These are phyloP conservation scores for Vaccinium macrocarpon DNA, from an alignment of 148 eudicot genomes.

Conservation along the genomic window DNA sequence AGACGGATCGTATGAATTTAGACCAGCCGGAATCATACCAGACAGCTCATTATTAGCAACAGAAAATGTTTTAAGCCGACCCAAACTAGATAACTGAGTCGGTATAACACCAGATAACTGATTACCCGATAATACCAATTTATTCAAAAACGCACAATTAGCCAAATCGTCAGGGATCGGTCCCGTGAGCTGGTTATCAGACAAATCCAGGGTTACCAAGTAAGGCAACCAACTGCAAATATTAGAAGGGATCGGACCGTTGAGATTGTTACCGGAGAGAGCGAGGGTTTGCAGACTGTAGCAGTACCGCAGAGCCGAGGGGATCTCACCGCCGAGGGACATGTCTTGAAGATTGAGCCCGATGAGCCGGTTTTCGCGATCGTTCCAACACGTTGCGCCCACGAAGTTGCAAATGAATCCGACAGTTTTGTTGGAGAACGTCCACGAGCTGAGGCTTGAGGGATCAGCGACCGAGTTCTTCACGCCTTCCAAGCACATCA, in stretches of 20 bases:
- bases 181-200: constrained; percentile 52
- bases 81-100: constrained; percentile 42
- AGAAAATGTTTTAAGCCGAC: constrained; percentile 51
- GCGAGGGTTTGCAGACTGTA: constrained; percentile 47
- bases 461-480: constrained; percentile 50
- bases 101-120: constrained; percentile 61
- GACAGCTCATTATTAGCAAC: constrained; percentile 47
- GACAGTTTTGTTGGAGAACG: constrained; percentile 43
- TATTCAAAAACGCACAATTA: constrained; percentile 62
- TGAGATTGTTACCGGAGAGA: constrained; percentile 54
- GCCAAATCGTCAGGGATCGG: constrained; percentile 49
- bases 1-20: constrained; percentile 21
- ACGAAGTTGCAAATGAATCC: constrained; percentile 51
- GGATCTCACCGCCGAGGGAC: constrained; percentile 45
- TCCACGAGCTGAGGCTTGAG: constrained; percentile 41
- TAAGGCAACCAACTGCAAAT: constrained; percentile 78
- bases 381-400: constrained; percentile 79
- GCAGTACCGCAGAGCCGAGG: constrained; percentile 47
- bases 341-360: constrained; percentile 41
- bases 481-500: constrained; percentile 56
- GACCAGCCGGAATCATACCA: constrained; percentile 51
- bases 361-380: constrained; percentile 64
- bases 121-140: constrained; percentile 43
- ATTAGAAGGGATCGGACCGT: constrained; percentile 56
- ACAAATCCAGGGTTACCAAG: constrained; percentile 65